phyloP scores from a whole-genome alignment of 2,329 filamentous ascomycete species.

The Colletotrichum nymphaeae region DNA sequence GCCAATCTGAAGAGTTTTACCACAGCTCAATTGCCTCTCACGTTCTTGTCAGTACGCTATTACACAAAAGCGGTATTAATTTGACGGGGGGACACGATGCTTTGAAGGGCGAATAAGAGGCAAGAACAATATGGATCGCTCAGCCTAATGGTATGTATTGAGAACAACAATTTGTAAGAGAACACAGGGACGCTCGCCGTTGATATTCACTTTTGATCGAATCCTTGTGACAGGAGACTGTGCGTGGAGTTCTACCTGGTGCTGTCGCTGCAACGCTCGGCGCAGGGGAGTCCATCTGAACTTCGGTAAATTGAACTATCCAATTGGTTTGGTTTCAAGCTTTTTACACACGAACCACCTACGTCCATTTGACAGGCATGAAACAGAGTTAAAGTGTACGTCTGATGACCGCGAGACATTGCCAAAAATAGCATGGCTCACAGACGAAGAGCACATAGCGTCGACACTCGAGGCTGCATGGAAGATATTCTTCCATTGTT shows the following conservation, averaged over 20 bases:
- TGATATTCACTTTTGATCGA: not conserved
- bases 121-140: not conserved
- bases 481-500: not conserved
- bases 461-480: not conserved
- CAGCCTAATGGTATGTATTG: not conserved
- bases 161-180: not conserved
- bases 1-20: too few species aligned
- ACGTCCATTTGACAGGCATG: not conserved
- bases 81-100: too few species aligned
- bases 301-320: not conserved
- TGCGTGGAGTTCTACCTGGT: too few species aligned
- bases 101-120: not conserved
- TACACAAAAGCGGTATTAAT: too few species aligned
- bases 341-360: not conserved
- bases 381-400: not conserved
- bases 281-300: not conserved
- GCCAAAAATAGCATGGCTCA: not conserved
- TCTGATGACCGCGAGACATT: not conserved
- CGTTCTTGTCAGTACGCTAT: too few species aligned
- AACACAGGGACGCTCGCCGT: not conserved
- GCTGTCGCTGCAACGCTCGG: not conserved
- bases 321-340: not conserved
- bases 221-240: not conserved
- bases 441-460: not conserved
- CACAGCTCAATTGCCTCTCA: too few species aligned